These are phyloP conservation scores for Parmelia sp. DNA, from an alignment of 495 filamentous ascomycete genomes.

Conservation along the genomic window DNA sequence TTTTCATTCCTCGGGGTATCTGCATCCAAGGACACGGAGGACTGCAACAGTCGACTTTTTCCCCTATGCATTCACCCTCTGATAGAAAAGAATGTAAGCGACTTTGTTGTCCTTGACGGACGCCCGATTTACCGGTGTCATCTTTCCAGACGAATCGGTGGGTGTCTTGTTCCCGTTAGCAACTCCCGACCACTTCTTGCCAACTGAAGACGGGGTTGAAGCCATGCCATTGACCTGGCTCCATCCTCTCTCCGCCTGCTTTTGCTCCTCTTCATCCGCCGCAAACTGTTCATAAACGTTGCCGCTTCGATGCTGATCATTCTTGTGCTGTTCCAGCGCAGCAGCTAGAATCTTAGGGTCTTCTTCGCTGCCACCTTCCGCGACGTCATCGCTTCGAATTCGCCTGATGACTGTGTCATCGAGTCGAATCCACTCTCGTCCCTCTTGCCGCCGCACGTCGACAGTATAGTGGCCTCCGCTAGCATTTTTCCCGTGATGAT, in stretches of 20 bases:
- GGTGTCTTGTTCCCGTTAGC: conserved; percentile 58
- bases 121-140: conserved; percentile 56
- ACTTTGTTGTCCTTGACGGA: conserved; percentile 88
- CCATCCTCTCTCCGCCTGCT: conserved; percentile 65
- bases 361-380: conserved; percentile 75
- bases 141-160: conserved; percentile 48
- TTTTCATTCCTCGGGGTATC: conserved; percentile 12
- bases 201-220: conserved; percentile 28
- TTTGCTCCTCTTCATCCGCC: conserved; percentile 49
- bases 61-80: conserved; percentile 48
- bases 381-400: conserved; percentile 82
- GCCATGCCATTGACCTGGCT: conserved; percentile 67
- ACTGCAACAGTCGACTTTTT: not conserved
- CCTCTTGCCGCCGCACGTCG: conserved; percentile 89
- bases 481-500: conserved; percentile 94
- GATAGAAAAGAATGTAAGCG: conserved; percentile 93
- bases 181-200: conserved; percentile 58
- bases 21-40: conserved; percentile 1
- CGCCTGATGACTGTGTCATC: conserved; percentile 90
- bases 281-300: conserved; percentile 70
- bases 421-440: conserved; percentile 87
- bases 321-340: conserved; percentile 59
- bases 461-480: conserved; percentile 95
- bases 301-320: conserved; percentile 43
- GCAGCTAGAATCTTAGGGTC: conserved; percentile 62